Conservation (phyloP, 2,329 filamentous ascomycete species). For the Trichothecium roseum region DNA sequence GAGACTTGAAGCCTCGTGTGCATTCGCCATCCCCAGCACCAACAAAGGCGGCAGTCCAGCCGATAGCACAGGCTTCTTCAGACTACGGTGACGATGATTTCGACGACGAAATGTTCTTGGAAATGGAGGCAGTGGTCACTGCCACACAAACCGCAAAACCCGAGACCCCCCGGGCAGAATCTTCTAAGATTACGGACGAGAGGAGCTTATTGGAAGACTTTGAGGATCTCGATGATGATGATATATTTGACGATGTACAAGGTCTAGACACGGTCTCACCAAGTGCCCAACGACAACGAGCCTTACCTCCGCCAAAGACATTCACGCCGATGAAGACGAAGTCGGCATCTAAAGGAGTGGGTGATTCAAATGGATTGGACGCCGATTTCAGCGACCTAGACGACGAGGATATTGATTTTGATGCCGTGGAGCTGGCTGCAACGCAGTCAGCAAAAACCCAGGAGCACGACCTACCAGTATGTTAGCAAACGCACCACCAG, state of each 20-base stretch:
- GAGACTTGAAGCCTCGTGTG: constrained; percentile 4
- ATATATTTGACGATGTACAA: constrained; percentile 40
- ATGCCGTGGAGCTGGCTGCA: constrained; percentile 62
- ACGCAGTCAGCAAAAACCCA: constrained; percentile 48
- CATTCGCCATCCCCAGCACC: not conserved
- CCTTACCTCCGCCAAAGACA: constrained; percentile 1
- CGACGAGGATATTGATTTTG: constrained; percentile 69
- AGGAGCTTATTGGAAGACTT: constrained; percentile 33
- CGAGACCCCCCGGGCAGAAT: constrained; percentile 5
- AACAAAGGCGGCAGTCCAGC: constrained; percentile 3
- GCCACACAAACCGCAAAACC: constrained; percentile 12
- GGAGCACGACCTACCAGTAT: constrained; percentile 21
- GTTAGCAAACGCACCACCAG: constrained; percentile 14
- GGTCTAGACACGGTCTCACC: constrained; percentile 8
- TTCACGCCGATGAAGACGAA: not conserved
- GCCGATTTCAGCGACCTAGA: constrained; percentile 32
- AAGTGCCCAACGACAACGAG: constrained; percentile 7
- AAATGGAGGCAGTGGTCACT: constrained; percentile 35
- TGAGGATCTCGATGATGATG: constrained; percentile 57
- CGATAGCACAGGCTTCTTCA: constrained; percentile 17
- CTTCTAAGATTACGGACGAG: constrained; percentile 6
- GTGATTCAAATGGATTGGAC: constrained; percentile 5
- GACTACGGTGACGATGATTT: constrained; percentile 51
- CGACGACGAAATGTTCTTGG: constrained; percentile 49
- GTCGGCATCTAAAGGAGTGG: not conserved